Percentiles rank a stretch among this genome's conserved stretches.
phyloP scores from a whole-genome alignment of 169 alveolate genomes.

The Cryptosporidium bovis region DNA sequence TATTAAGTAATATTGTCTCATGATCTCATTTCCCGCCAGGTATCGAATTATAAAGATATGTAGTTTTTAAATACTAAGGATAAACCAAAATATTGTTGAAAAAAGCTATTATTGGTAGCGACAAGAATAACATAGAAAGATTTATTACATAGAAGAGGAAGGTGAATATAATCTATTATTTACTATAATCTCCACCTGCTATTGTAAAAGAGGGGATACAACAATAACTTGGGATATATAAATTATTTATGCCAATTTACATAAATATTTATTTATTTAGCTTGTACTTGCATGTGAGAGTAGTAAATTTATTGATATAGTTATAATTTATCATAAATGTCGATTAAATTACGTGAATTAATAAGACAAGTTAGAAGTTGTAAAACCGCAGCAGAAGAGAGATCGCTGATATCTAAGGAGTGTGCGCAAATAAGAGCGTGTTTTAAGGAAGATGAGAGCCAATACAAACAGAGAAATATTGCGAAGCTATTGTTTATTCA shows the following conservation, averaged over 20 bases:
- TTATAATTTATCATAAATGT: slow-evolving; percentile 76
- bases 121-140: no score
- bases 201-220: background rate
- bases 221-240: background rate
- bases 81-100: background rate
- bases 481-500: slow-evolving; percentile 97
- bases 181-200: background rate
- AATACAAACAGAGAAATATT: slow-evolving; percentile 94
- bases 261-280: background rate
- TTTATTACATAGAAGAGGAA: background rate
- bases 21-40: slow-evolving; percentile 55
- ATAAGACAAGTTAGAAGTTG: slow-evolving; percentile 97
- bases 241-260: background rate
- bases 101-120: no score
- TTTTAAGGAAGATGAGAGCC: slow-evolving; percentile 88
- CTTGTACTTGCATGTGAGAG: background rate
- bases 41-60: slow-evolving; percentile 22
- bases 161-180: background rate
- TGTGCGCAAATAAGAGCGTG: slow-evolving; percentile 98
- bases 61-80: slow-evolving; percentile 5
- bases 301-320: background rate
- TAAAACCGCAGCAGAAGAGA: slow-evolving; percentile 99
- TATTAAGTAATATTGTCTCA: slow-evolving; percentile 45
- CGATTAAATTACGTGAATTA: slow-evolving; percentile 94
- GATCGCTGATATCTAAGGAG: slow-evolving; percentile 97